These are phyloP conservation scores for Pulicaria dysenterica DNA, from an alignment of 129 eudicot genomes.

Conservation along the genomic window DNA sequence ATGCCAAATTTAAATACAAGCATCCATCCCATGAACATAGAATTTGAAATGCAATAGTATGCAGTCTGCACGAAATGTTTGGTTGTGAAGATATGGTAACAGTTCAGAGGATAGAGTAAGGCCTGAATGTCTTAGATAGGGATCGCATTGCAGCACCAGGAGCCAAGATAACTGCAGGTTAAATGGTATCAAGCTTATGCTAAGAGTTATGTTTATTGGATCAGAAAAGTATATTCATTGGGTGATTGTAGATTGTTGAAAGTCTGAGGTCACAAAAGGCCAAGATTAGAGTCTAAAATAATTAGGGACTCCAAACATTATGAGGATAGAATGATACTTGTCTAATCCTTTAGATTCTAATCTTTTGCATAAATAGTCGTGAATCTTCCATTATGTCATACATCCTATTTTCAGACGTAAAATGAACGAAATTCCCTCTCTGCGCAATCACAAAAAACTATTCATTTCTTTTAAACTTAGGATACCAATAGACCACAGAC, in stretches of 20 bases:
- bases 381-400: slow-evolving; percentile 4
- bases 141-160: not conserved
- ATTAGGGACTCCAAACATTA: not conserved
- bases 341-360: slow-evolving; percentile 1
- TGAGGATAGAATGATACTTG: not conserved
- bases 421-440: slow-evolving; percentile 10
- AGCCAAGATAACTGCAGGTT: slow-evolving; percentile 4
- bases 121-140: slow-evolving; percentile 3
- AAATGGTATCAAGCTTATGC: slow-evolving; percentile 7
- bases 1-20: not conserved
- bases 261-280: not conserved
- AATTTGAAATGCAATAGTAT: not conserved
- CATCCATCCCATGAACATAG: slow-evolving; percentile 17
- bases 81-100: not conserved
- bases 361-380: slow-evolving; percentile 1
- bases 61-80: not conserved
- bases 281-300: not conserved
- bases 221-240: not conserved
- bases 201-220: slow-evolving; percentile 2
- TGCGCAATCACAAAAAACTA: slow-evolving; percentile 10
- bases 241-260: not conserved
- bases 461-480: too few species aligned
- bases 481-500: too few species aligned
- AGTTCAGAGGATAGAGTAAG: not conserved
- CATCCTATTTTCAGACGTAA: not conserved